Conservation (phyloP, 2,329 filamentous ascomycete genomes). For the Talaromyces sp. region DNA sequence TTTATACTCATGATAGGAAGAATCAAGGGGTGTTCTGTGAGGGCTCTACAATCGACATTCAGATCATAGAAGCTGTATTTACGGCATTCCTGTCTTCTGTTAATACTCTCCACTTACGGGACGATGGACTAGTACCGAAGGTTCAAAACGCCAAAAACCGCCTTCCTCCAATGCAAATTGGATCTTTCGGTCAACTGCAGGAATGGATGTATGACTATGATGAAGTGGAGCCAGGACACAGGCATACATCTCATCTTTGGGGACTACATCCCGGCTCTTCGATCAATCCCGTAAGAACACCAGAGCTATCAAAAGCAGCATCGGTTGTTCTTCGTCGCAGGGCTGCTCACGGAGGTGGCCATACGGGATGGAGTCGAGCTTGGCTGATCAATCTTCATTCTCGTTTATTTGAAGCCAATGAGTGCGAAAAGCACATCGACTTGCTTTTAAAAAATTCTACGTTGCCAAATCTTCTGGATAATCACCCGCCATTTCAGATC, state of each 20-base stretch:
- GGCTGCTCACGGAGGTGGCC: conserved; percentile 32
- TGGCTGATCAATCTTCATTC: conserved; percentile 51
- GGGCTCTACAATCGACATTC: conserved; percentile 14
- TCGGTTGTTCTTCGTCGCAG: conserved; percentile 28
- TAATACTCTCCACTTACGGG: conserved; percentile 8
- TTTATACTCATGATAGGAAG: not conserved
- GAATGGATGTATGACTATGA: conserved; percentile 38
- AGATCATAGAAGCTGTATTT: conserved; percentile 15
- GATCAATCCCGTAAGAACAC: not conserved
- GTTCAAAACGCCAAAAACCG: conserved; percentile 12
- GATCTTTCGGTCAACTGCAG: conserved; percentile 29
- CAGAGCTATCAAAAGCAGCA: conserved; percentile 5
- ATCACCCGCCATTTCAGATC: conserved; percentile 49
- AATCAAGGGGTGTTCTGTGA: conserved; percentile 7
- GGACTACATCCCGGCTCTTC: conserved; percentile 5
- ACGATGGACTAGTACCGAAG: conserved; percentile 12
- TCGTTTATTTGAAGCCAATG: conserved; percentile 46
- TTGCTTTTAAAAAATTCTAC: conserved; percentile 45
- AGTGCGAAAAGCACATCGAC: conserved; percentile 40
- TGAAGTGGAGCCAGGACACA: conserved; percentile 49
- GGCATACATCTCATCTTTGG: conserved; percentile 46
- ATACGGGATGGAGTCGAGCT: conserved; percentile 53
- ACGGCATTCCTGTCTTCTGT: not conserved
- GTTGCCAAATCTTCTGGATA: conserved; percentile 47
- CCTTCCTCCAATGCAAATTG: conserved; percentile 23